Evolutionary conservation across 1,139 yeast species (phyloP), one percentile per base, ranked within the genome.

Genomic region (Debaryomyces subglobosus): DNA sequence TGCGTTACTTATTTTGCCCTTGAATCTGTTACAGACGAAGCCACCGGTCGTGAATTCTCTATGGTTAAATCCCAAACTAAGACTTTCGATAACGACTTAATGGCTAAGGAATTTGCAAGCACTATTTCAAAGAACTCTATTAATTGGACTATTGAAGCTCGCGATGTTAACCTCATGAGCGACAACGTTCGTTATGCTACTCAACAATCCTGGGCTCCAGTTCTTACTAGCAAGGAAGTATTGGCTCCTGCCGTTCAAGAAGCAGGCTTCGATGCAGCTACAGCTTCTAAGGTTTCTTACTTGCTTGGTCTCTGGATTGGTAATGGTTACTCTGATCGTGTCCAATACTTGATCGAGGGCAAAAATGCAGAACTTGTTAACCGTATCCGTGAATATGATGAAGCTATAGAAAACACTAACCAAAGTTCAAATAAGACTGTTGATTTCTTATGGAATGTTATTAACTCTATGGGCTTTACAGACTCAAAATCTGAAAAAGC

Each of bases 141-240:
- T 44, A 61, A 63, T 24, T 72, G 77, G 78, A 61, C 62, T 33
- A 49, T 70, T 40, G 73, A 69, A 57, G 75, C 72, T 33, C 58
- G 60, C 39, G 67, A 70, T 51, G 59, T 60, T 46, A 49, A 48
- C 8, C 38, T 47, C 13, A 43, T 72, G 29, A 57, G 53, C 20
- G 34, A 40, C 4, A 8, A 51, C 39, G 69, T 66, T 39, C 63
- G 62, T 38, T 46, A 50, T 30, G 53, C 60, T 25, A 59, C 77
- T 23, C 51, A 55, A 35, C 76, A 70, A 58, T 46, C 64, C n/a
- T 60, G 66, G 44, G 59, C 59, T 48, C 78, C 78, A 30, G 63
- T 71, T 27, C 54, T 63, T 27, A 44, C 53, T 16, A 71, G 71
- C 45, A 61, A 64, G 39, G 65, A 65, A 27, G 50, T 50, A 24